Evolutionary conservation across 2,329 filamentous ascomycete genomes (phyloP).

Genomic region (Sphaerulina populicola): DNA sequence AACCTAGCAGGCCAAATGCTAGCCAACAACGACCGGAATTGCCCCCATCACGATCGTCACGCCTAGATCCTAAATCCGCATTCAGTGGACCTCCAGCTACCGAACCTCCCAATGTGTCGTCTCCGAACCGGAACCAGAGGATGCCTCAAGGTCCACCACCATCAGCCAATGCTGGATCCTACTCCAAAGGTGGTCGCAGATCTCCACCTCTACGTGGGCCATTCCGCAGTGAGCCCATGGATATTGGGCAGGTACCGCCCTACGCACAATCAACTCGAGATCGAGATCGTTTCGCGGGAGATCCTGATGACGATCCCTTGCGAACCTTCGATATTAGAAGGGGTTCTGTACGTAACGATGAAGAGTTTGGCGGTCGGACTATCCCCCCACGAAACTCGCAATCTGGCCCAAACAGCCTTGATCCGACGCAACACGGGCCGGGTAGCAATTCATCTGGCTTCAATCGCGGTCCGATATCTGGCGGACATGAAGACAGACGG

Average conservation of each 20-base stretch:
- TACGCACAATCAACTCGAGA: constrained; percentile 18
- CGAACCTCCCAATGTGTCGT: constrained; percentile 22
- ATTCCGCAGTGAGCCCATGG: constrained; percentile 24
- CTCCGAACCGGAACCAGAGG: constrained; percentile 19
- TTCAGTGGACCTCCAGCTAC: constrained; percentile 12
- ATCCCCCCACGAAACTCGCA: constrained; percentile 15
- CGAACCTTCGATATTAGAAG: constrained; percentile 12
- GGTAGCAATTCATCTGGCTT: constrained; percentile 6
- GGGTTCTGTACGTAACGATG: constrained; percentile 14
- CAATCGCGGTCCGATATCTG: constrained; percentile 5
- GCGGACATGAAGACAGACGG: constrained; percentile 16
- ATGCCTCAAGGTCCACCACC: constrained; percentile 16
- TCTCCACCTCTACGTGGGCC: constrained; percentile 20
- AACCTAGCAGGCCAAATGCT: constrained; percentile 13
- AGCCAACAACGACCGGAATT: constrained; percentile 14
- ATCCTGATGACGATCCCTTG: constrained; percentile 14
- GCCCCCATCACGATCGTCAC: constrained; percentile 5
- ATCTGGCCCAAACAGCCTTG: constrained; percentile 12
- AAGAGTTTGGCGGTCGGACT: constrained; percentile 14
- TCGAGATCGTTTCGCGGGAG: constrained; percentile 17
- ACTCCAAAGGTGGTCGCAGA: constrained; percentile 18
- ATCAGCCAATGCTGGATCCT: constrained; percentile 11
- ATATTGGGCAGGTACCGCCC: constrained; percentile 21
- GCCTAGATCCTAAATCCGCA: constrained; percentile 14
- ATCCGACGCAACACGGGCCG: constrained; percentile 15